Base-by-base conservation (phyloP, 345 rosid genomes). In the Sisymbrium altissimum region DNA sequence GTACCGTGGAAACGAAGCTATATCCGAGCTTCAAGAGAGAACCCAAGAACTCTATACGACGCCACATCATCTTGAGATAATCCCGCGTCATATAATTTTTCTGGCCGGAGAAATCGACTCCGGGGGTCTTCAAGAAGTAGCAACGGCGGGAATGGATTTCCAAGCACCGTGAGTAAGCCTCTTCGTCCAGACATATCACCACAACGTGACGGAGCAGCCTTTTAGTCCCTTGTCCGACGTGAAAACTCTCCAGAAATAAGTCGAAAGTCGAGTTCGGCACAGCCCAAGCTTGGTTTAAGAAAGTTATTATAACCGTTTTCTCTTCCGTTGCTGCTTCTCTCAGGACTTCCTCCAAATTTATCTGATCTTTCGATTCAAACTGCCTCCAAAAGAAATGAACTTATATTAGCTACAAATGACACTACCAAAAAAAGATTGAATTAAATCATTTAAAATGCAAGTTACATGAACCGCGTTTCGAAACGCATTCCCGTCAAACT, bases 1-100 rank as follows among this genome's bases (percentile, higher is more conserved):
- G 17, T 81, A 84, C 89, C 84, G 92, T 84, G 68, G 81, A 83
- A 18, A 88, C 64, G 60, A 88, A 82, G 77, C 64, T 78, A 79
- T 84, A 88, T 21, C 93, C 90, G 71, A 79, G 57, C 35, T 74
- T 23, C 29, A 88, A 86, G 13, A 86, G 40, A n/a, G 58, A 23
- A 17, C 75, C 40, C 9, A 88, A 48, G 33, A 88, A 79, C 7
- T 81, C 75, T 44, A 83, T 79, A 56, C 85, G 71, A 4, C 63
- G 78, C 90, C 93, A 88, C 90, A 86, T 83, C 88, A 86, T 86
- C 21, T 81, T 64, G 27, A 86, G 64, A 79, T 83, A 86, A 38
- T 18, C 73, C 4, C 65, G 52, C 3, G 83, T 69, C 88, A 84
- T 88, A 43, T 46, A 64, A 3, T 81, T 83, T 49, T 79, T 85